These are phyloP conservation scores for Nidularia pulvinata DNA, from an alignment of 768 basidiomycete genomes.

Conservation along the genomic window DNA sequence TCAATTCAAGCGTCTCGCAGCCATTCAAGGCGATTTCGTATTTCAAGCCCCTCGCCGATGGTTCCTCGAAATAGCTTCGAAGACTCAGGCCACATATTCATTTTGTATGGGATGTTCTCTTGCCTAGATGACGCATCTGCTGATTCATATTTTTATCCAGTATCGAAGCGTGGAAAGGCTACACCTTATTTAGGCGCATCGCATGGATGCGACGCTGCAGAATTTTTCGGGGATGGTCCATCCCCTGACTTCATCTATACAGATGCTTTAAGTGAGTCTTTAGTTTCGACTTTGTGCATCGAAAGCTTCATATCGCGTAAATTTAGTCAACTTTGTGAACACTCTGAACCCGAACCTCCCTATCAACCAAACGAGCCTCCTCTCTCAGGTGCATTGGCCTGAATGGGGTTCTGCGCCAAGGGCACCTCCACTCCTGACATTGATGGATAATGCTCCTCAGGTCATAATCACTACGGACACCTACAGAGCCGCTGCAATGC, in stretches of 20 bases:
- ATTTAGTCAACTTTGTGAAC: slow-evolving; percentile 9
- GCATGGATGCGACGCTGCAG: background rate
- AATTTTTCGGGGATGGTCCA: background rate
- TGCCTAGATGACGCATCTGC: background rate
- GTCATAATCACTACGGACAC: slow-evolving; percentile 8
- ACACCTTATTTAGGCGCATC: slow-evolving; percentile 13
- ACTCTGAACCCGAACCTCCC: slow-evolving; percentile 2
- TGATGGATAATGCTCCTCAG: slow-evolving; percentile 8
- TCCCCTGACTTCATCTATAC: background rate
- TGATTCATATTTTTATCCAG: slow-evolving; percentile 7
- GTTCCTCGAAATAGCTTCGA: slow-evolving; percentile 22
- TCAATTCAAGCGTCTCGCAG: slow-evolving; percentile 22
- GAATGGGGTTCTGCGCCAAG: slow-evolving; percentile 1
- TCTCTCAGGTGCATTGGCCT: slow-evolving; percentile 2
- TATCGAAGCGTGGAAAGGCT: slow-evolving; percentile 22
- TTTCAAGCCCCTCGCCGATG: slow-evolving; percentile 32
- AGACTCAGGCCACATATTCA: slow-evolving; percentile 26
- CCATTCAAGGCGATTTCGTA: slow-evolving; percentile 24
- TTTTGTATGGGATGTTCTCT: slow-evolving; percentile 20
- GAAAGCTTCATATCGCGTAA: background rate
- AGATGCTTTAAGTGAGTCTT: background rate
- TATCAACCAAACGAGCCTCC: slow-evolving; percentile 2
- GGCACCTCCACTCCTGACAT: slow-evolving; percentile 8
- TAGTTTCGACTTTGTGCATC: background rate
- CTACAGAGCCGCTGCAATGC: slow-evolving; percentile 2